Percentiles rank a stretch among this genome's conserved stretches.
Evolutionary conservation across 768 basidiomycete genomes (phyloP).

Genomic region (Calocybe gangraenosa): DNA sequence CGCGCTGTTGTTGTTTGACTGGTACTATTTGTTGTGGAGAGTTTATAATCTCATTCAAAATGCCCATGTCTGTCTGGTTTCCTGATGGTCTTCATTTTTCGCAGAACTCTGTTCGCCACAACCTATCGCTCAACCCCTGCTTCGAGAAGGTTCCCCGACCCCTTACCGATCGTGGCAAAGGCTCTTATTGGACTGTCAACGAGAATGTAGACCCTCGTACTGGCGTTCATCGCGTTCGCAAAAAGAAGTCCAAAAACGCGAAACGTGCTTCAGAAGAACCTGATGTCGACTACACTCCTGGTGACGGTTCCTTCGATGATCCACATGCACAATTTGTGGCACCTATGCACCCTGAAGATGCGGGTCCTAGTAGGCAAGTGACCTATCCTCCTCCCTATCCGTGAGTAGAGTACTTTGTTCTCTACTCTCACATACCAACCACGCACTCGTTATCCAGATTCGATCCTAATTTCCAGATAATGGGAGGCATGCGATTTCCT

Average conservation of each 20-base stretch:
- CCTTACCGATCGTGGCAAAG: slow-evolving; percentile 86
- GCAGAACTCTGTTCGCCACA: slow-evolving; percentile 89
- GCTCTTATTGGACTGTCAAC: slow-evolving; percentile 91
- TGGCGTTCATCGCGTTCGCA: slow-evolving; percentile 83
- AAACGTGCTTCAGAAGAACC: slow-evolving; percentile 54
- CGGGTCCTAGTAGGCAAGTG: slow-evolving; percentile 52
- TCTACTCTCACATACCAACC: slow-evolving; percentile 3
- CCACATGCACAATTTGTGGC: slow-evolving; percentile 54
- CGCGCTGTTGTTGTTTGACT: slow-evolving; percentile 67
- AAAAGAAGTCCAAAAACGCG: slow-evolving; percentile 72
- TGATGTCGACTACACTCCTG: slow-evolving; percentile 61
- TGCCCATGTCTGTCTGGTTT: slow-evolving; percentile 16
- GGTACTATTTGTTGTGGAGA: slow-evolving; percentile 53
- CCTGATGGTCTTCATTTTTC: slow-evolving; percentile 20
- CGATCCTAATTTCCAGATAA: slow-evolving; percentile 69
- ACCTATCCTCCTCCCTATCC: slow-evolving; percentile 63
- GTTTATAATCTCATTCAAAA: slow-evolving; percentile 33
- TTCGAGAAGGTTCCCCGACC: slow-evolving; percentile 92
- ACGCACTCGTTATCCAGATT: slow-evolving; percentile 42
- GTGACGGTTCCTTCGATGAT: slow-evolving; percentile 49
- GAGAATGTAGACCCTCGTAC: slow-evolving; percentile 87
- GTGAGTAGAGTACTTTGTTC: slow-evolving; percentile 30
- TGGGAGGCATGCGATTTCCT: slow-evolving; percentile 63
- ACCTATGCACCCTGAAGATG: slow-evolving; percentile 56
- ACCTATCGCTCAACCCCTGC: slow-evolving; percentile 85